Percentiles rank a stretch among this genome's conserved stretches.
phyloP scores from a whole-genome alignment of 2,329 filamentous ascomycete species.

The Hypoxylon sp. region DNA sequence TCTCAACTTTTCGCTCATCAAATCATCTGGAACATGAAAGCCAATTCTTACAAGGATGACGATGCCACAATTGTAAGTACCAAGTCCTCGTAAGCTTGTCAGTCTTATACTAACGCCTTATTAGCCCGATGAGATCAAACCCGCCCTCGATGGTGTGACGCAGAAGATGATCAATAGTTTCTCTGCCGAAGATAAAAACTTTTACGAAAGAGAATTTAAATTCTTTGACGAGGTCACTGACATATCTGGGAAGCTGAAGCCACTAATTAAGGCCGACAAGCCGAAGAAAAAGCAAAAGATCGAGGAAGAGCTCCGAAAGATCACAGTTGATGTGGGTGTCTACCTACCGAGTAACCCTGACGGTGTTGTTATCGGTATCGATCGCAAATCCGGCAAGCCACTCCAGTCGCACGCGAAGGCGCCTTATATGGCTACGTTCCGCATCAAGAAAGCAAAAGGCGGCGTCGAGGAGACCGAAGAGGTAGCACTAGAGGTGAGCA shows the following conservation, averaged over 20 bases:
- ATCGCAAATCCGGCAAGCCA: conserved; percentile 96
- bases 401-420: conserved; percentile 98
- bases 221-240: conserved; percentile 98
- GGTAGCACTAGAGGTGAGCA: conserved; percentile 61
- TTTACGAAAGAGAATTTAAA: conserved; percentile 95
- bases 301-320: conserved; percentile 96
- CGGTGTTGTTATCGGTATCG: conserved; percentile 96
- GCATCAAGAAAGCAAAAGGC: conserved; percentile 83
- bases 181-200: conserved; percentile 79
- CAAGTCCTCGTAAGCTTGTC: neutral
- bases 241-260: conserved; percentile 95
- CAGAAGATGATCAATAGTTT: conserved; percentile 85
- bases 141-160: conserved; percentile 91
- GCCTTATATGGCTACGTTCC: conserved; percentile 98
- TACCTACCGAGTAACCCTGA: conserved; percentile 98
- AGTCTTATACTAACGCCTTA: conserved; percentile 39
- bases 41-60: conserved; percentile 97
- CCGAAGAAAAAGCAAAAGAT: conserved; percentile 99
- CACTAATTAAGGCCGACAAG: conserved; percentile 90
- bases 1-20: conserved; percentile 99
- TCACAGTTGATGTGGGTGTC: conserved; percentile 95
- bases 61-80: conserved; percentile 81
- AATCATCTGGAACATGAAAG: conserved; percentile 99
- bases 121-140: conserved; percentile 90
- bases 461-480: conserved; percentile 65